These are phyloP conservation scores for Pythium biforme DNA, from an alignment of 352 stramenopile species.

Conservation along the genomic window DNA sequence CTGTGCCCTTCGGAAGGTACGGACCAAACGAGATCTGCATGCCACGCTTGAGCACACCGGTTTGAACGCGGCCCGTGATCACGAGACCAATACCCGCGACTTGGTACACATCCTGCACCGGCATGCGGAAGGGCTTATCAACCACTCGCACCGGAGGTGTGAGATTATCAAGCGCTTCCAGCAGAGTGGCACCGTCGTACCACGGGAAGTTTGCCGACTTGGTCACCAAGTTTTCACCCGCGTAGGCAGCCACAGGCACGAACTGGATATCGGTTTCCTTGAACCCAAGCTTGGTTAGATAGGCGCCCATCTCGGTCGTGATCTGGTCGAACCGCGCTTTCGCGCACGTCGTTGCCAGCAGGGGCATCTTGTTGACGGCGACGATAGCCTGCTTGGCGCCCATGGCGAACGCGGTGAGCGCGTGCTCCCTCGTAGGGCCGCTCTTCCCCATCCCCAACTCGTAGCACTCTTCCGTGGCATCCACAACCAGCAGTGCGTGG, in stretches of 20 bases:
- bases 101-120: constrained; percentile 97
- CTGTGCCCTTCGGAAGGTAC: constrained; percentile 85
- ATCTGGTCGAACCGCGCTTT: constrained; percentile 95
- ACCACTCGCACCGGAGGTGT: constrained; percentile 87
- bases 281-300: constrained; percentile 97
- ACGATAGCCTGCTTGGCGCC: constrained; percentile 99
- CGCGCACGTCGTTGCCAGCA: constrained; percentile 91
- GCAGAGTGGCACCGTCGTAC: constrained; percentile 93
- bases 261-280: constrained; percentile 94
- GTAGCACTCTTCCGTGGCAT: constrained; percentile 90
- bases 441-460: constrained; percentile 91
- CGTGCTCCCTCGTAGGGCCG: constrained; percentile 95
- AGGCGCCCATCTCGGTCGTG: constrained; percentile 90
- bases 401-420: constrained; percentile 95
- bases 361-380: constrained; percentile 99
- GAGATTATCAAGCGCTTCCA: constrained; percentile 92
- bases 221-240: constrained; percentile 97
- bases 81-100: constrained; percentile 97
- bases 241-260: constrained; percentile 96
- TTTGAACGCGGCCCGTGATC: constrained; percentile 96
- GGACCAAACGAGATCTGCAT: constrained; percentile 93
- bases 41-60: constrained; percentile 93
- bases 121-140: constrained; percentile 96
- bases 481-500: constrained; percentile 94
- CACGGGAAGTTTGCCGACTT: constrained; percentile 94